Base-by-base conservation (phyloP, 108 stramenopile genomes). In the Cyclotella kingstonii region DNA sequence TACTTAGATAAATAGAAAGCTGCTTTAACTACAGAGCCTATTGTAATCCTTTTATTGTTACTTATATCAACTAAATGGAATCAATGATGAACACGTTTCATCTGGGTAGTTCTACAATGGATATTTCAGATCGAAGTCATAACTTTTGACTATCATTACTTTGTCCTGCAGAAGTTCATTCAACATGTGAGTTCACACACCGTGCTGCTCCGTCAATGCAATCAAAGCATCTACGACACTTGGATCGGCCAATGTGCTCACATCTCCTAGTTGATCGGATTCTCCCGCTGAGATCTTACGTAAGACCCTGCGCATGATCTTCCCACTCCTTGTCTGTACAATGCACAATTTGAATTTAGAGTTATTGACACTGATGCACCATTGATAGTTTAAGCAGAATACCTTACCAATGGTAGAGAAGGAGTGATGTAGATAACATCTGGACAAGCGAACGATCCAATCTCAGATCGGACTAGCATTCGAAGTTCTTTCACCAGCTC, bases 281-380 rank as follows among this genome's bases (percentile, higher is more conserved):
- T 93, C 88, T 18, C 81, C 87, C 26, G 74, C 53, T 17, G 90
- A 90, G 33, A 95, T 86, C 83, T 95, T 95, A 33, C 94, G 82
- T 42, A 95, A 85, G 10, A 95, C 85, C n/a, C 94, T 78, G 22
- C 94, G 81, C 91, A 95, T 93, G 70, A 95, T 91, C 68, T 85
- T 84, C 18, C 86, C 86, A 30, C 82, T 84, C n/a, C 93, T 84
- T 14, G 93, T 94, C 58, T 69, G 27, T 14, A 3, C 7, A 3
- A 25, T 3, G 39, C 14, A 41, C n/a, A 56, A 42, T 48, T 57
- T 3, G 45, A 17, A 21, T 30, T 25, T 15, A 14, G 41, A 47
- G 22, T 29, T 18, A 19, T 19, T 48, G 6, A 1, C 45, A 33
- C 23, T 18, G 1, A 34, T 33, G 12, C 2, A 25, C 18, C 22